A percentile compares a stretch with the other conserved stretches of the same genome.
Conservation (phyloP, 352 stramenopile species). For the Peronospora tabacina region DNA sequence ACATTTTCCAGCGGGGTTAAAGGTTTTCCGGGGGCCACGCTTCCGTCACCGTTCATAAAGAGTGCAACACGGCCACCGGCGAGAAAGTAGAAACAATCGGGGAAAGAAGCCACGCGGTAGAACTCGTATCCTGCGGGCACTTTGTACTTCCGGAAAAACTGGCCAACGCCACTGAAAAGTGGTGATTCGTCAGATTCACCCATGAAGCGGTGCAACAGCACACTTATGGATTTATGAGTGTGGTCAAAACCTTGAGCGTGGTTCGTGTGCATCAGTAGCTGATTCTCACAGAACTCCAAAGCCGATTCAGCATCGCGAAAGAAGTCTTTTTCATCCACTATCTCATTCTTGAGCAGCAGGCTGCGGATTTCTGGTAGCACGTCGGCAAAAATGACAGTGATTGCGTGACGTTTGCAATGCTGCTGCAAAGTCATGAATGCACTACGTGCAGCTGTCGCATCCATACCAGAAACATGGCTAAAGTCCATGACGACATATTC, state of each 20-base stretch:
- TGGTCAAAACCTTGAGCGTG: slow-evolving; percentile 25
- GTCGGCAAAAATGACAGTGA: slow-evolving; percentile 65
- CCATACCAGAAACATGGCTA: slow-evolving; percentile 80
- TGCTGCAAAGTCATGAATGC: slow-evolving; percentile 82
- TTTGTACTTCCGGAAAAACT: slow-evolving; percentile 51
- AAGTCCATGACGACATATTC: slow-evolving; percentile 89
- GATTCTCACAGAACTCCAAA: slow-evolving; percentile 73
- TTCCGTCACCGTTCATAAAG: slow-evolving; percentile 71
- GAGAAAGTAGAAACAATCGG: slow-evolving; percentile 71
- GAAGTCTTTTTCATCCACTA: slow-evolving; percentile 54
- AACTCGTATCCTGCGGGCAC: slow-evolving; percentile 59
- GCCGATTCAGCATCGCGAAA: slow-evolving; percentile 64
- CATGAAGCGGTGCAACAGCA: slow-evolving; percentile 74
- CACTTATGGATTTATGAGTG: slow-evolving; percentile 48
- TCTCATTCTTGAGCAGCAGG: slow-evolving; percentile 67
- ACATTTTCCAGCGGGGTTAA: slow-evolving; percentile 60
- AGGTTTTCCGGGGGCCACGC: slow-evolving; percentile 35
- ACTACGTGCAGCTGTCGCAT: slow-evolving; percentile 74
- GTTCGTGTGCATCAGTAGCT: slow-evolving; percentile 36
- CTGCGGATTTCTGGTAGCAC: slow-evolving; percentile 57
- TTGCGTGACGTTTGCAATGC: slow-evolving; percentile 59
- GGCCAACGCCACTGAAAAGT: slow-evolving; percentile 56
- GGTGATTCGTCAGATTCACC: slow-evolving; percentile 59
- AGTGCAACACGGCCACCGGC: slow-evolving; percentile 59
- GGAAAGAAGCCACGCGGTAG: slow-evolving; percentile 55